Evolutionary conservation across 2,329 filamentous ascomycete genomes (phyloP).

Genomic region (Fusarium illudens): DNA sequence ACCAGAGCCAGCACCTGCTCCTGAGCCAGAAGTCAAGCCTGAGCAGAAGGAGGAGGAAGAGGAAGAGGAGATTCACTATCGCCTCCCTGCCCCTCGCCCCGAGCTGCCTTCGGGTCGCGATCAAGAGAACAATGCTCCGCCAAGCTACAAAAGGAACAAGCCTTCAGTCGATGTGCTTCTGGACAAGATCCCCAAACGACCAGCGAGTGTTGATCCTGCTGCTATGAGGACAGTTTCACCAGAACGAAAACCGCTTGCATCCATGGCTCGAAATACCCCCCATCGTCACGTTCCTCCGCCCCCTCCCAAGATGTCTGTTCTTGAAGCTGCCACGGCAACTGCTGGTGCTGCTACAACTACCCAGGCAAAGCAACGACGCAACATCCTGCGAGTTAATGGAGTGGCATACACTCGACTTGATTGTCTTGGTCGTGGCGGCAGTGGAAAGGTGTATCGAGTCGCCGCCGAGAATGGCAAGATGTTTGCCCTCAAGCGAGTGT

Average conservation of each 20-base stretch:
- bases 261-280: constrained; percentile 73
- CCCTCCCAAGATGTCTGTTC: constrained; percentile 93
- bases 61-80: constrained; percentile 58
- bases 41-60: constrained; percentile 50
- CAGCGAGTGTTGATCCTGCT: constrained; percentile 56
- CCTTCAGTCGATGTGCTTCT: constrained; percentile 61
- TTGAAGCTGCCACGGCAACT: constrained; percentile 88
- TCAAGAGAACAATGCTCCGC: constrained; percentile 84
- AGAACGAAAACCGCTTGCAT: constrained; percentile 63
- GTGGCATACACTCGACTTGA: constrained; percentile 91
- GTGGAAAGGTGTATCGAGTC: constrained; percentile 93
- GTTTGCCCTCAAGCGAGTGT: constrained; percentile 92
- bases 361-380: constrained; percentile 78
- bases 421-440: constrained; percentile 90
- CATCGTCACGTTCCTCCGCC: constrained; percentile 80
- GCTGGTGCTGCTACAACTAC: constrained; percentile 81
- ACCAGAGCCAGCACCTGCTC: constrained; percentile 19
- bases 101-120: constrained; percentile 72
- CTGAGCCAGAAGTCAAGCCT: constrained; percentile 19
- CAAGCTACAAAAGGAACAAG: constrained; percentile 72
- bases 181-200: constrained; percentile 65
- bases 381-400: constrained; percentile 87
- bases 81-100: constrained; percentile 51
- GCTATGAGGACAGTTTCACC: constrained; percentile 55
- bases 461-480: constrained; percentile 97